phyloP scores from a whole-genome alignment of 1,284 basidiomycete species.

The Sporisorium graminicola region DNA sequence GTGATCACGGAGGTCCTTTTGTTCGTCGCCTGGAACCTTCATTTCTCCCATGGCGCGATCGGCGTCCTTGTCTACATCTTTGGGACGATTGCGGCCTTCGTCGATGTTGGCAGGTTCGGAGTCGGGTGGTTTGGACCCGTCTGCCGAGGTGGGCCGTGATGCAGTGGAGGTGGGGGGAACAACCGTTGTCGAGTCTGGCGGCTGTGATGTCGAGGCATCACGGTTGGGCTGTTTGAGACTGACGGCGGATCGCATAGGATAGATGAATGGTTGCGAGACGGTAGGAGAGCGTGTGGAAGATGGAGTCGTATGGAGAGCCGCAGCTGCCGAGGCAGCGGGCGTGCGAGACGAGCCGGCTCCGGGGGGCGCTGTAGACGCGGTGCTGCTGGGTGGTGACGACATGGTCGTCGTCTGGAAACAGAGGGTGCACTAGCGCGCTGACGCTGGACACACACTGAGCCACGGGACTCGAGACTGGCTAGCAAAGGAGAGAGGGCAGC shows the following conservation, averaged over 20 bases:
- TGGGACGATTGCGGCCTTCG: conserved; percentile 30
- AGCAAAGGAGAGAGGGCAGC: not conserved
- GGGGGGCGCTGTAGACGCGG: conserved; percentile 15
- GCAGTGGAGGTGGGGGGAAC: conserved; percentile 1
- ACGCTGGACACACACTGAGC: conserved; percentile 1
- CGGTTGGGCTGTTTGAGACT: conserved; percentile 51
- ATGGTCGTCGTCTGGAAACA: conserved; percentile 6
- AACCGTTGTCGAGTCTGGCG: conserved; percentile 6
- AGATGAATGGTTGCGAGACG: conserved; percentile 59
- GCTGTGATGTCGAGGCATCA: conserved; percentile 15
- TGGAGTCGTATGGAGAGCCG: conserved; percentile 15
- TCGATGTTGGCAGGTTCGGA: conserved; percentile 17
- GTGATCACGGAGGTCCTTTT: conserved; percentile 28
- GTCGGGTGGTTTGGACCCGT: conserved; percentile 9
- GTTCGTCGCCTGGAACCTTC: conserved; percentile 32
- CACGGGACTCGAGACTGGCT: not conserved
- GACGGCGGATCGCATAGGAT: conserved; percentile 62
- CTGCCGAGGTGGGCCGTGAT: conserved; percentile 21
- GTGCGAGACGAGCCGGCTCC: conserved; percentile 4
- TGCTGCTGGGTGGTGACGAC: conserved; percentile 29
- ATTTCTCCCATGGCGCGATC: conserved; percentile 38
- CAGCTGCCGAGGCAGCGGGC: conserved; percentile 2
- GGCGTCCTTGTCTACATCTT: conserved; percentile 40
- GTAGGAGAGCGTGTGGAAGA: conserved; percentile 36
- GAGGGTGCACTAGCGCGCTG: not conserved